phyloP scores from a whole-genome alignment of 169 alveolate genomes.

The Eimeria maxima region DNA sequence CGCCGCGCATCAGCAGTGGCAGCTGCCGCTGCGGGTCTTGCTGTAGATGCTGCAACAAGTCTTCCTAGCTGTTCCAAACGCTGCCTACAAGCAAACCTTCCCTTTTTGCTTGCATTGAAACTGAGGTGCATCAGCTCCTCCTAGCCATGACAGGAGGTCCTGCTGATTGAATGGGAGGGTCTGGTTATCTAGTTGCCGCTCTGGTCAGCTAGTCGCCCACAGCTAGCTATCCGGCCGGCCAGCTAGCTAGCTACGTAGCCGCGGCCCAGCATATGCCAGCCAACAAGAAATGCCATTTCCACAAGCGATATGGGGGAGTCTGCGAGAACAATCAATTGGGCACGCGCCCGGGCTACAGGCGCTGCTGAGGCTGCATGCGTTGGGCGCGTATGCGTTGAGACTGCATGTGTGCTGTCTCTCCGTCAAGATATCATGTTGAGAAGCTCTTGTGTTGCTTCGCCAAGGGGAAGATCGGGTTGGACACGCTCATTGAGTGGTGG shows the following conservation, averaged over 20 bases:
- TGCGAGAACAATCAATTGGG: not conserved
- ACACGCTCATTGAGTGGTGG: constrained; percentile 51
- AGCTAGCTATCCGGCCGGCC: not conserved
- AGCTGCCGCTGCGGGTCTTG: not conserved
- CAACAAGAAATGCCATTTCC: not conserved
- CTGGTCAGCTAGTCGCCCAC: not conserved
- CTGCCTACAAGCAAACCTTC: not conserved
- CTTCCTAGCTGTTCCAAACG: not conserved
- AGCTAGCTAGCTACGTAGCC: constrained; percentile 2
- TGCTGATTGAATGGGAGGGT: not conserved
- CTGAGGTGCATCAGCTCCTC: not conserved
- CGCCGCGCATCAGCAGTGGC: not conserved
- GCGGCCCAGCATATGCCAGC: not conserved
- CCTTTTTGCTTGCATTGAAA: not conserved
- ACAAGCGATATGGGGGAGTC: not conserved
- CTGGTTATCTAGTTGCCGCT: not conserved
- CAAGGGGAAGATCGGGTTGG: constrained; percentile 33
- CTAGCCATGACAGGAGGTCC: not conserved
- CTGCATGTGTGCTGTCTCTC: constrained; percentile 11
- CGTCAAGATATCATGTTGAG: not conserved
- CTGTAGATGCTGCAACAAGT: not conserved
- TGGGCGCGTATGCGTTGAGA: constrained; percentile 1
- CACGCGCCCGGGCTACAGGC: not conserved
- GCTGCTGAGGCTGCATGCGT: not conserved
- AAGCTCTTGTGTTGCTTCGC: constrained; percentile 46